A percentile compares a stretch with the other conserved stretches of the same genome.
These are phyloP conservation scores for Hanseniaspora lindneri DNA, from an alignment of 805 yeast species.

Conservation along the genomic window DNA sequence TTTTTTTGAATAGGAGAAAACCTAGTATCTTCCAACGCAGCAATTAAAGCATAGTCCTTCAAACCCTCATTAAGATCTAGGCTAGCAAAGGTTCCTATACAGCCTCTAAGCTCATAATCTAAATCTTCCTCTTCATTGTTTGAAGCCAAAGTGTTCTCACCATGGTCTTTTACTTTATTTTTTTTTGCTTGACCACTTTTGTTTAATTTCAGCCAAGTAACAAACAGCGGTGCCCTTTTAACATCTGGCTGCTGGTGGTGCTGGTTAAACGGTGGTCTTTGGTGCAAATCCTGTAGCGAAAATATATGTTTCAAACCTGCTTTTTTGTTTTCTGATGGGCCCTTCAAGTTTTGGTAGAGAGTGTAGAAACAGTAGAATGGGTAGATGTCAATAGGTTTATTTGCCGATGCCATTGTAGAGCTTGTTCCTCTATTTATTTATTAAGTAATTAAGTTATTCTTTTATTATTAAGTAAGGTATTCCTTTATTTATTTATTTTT, in stretches of 20 bases:
- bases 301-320: neutral
- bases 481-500: no score
- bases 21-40: constrained; percentile 70
- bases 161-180: neutral
- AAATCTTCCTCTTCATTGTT: neutral
- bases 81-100: constrained; percentile 78
- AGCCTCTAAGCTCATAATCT: constrained; percentile 53
- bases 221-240: constrained; percentile 54
- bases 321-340: constrained; percentile 5
- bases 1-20: constrained; percentile 48
- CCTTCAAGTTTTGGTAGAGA: neutral
- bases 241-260: neutral
- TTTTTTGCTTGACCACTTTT: constrained; percentile 24
- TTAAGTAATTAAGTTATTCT: no score
- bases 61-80: constrained; percentile 48
- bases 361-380: constrained; percentile 13
- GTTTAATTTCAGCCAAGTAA: constrained; percentile 62
- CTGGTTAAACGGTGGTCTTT: neutral
- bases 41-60: constrained; percentile 45
- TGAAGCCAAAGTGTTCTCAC: neutral
- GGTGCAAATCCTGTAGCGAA: neutral
- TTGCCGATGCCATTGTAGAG: constrained; percentile 16
- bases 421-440: no score
- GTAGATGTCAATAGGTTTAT: neutral
- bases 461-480: no score